Evolutionary conservation across 2,329 filamentous ascomycete genomes (phyloP), one percentile per base, ranked within the genome.

Genomic region (Neoscytalidium dimidiatum): DNA sequence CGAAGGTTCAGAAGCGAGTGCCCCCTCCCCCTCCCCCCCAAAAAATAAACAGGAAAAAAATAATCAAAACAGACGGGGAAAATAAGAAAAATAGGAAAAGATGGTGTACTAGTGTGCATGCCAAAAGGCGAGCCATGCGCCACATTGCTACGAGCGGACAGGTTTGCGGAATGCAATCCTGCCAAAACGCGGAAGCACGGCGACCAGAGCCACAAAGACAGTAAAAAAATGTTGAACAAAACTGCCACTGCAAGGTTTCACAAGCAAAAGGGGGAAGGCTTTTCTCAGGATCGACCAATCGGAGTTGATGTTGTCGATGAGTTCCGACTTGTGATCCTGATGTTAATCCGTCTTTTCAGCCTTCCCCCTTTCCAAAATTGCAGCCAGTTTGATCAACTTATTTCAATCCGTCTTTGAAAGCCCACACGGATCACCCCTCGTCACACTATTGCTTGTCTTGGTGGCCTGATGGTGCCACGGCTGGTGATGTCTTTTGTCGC

Each of bases 391-490:
- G 53, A 35, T 44, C 13, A 28, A 8, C 23, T 8, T 43, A 13
- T 29, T 21, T 21, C 9, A 14, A 1, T 29, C 38, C 53, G 5
- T 11, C 26, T 31, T 46, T 46, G 56, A 31, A n/a, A 23, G 28
- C 21, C 28, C 14, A 44, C 38, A 48, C 56, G 21, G n/a, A 48
- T 14, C 56, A 46, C 56, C 41, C 56, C 41, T 60, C 41, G 56
- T 60, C 56, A 46, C 56, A 60, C 56, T 60, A 31, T 23, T 23
- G 56, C 56, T 60, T 60, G 26, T 19, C 41, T 31, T 60, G 31
- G 41, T 17, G 28, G 28, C 56, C 13, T 17, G 41, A 48, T 13
- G 28, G n/a, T 23, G 4, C 38, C 41, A n/a, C 26, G 28, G 9
- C n/a, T 48, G 56, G 17, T 31, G 9, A 31, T 43, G n/a, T 21